These are phyloP conservation scores for Posidonia australis DNA, from an alignment of 106 monocot species.

Conservation along the genomic window DNA sequence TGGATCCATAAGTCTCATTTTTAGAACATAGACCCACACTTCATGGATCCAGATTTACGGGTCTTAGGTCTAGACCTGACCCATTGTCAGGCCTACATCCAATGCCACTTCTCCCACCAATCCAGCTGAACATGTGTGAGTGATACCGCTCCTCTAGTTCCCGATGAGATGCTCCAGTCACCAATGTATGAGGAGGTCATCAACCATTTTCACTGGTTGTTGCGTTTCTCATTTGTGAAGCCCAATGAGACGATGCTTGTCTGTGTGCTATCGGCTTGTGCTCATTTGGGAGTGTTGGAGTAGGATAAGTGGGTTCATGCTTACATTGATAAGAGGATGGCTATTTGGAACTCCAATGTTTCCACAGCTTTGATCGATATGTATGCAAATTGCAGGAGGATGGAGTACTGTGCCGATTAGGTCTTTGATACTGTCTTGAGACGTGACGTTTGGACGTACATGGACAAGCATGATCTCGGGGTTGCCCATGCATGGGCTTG, in stretches of 20 bases:
- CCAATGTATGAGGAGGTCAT: slow-evolving; percentile 22
- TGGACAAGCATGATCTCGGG: slow-evolving; percentile 51
- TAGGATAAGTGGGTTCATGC: slow-evolving; percentile 43
- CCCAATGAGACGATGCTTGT: slow-evolving; percentile 34
- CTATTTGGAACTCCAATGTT: slow-evolving; percentile 17
- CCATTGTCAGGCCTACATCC: too few relatives aligned
- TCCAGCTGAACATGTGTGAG: too few relatives aligned
- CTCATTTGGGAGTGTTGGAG: slow-evolving; percentile 32
- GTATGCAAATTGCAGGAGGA: slow-evolving; percentile 39
- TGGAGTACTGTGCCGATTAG: slow-evolving; percentile 24
- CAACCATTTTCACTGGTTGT: slow-evolving; percentile 24
- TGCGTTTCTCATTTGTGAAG: neutral
- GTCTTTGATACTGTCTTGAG: slow-evolving; percentile 16
- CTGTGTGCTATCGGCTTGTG: slow-evolving; percentile 32
- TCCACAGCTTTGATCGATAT: slow-evolving; percentile 38
- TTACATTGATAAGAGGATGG: slow-evolving; percentile 13
- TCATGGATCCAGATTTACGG: too few relatives aligned
- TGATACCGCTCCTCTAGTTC: too few relatives aligned
- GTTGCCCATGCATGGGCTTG: slow-evolving; percentile 31
- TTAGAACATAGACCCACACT: too few relatives aligned
- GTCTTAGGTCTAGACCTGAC: too few relatives aligned
- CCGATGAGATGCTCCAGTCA: slow-evolving; percentile 10
- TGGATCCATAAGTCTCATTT: too few relatives aligned
- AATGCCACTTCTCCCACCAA: too few relatives aligned
- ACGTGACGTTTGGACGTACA: slow-evolving; percentile 24